Conservation (phyloP, 192 early-diverging fungal genomes). For the Linderina pennispora region DNA sequence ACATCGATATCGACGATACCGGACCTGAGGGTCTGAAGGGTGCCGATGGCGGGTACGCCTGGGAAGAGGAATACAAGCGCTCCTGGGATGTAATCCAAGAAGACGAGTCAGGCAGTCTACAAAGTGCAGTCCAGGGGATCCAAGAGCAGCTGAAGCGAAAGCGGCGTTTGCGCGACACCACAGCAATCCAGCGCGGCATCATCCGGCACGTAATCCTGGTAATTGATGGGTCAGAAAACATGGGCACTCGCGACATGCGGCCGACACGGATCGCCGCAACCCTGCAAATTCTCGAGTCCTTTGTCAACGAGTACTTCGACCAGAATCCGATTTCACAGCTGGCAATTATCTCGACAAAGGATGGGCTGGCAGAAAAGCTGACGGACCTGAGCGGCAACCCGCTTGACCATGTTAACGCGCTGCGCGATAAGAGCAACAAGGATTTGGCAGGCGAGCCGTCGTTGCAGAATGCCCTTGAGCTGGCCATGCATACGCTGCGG, state of each 20-base stretch:
- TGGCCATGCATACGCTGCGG: slow-evolving; percentile 66
- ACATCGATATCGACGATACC: slow-evolving; percentile 43
- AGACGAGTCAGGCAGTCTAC: slow-evolving; percentile 75
- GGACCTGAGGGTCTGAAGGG: slow-evolving; percentile 38
- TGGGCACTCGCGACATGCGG: slow-evolving; percentile 79
- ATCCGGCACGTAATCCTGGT: slow-evolving; percentile 79
- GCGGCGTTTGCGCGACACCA: slow-evolving; percentile 59
- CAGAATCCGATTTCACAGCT: slow-evolving; percentile 93
- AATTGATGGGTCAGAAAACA: slow-evolving; percentile 75
- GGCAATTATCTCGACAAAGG: slow-evolving; percentile 73
- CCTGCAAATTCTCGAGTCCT: slow-evolving; percentile 58
- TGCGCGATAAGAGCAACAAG: slow-evolving; percentile 58
- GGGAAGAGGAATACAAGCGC: slow-evolving; percentile 96
- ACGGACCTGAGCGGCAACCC: slow-evolving; percentile 86
- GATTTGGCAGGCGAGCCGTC: slow-evolving; percentile 84
- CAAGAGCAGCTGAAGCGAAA: slow-evolving; percentile 62
- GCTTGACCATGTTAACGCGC: slow-evolving; percentile 67
- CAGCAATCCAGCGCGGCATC: slow-evolving; percentile 70
- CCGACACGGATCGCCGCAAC: slow-evolving; percentile 77
- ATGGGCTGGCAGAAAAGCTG: slow-evolving; percentile 80
- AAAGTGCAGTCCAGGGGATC: slow-evolving; percentile 64
- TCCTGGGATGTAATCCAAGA: slow-evolving; percentile 93
- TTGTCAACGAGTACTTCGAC: slow-evolving; percentile 87
- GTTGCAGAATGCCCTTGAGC: slow-evolving; percentile 85
- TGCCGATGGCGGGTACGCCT: slow-evolving; percentile 65